Percentiles rank a stretch among this genome's conserved stretches.
These are phyloP conservation scores for Aristolochia fimbriata DNA, from an alignment of 164 flowering plant species.

Conservation along the genomic window DNA sequence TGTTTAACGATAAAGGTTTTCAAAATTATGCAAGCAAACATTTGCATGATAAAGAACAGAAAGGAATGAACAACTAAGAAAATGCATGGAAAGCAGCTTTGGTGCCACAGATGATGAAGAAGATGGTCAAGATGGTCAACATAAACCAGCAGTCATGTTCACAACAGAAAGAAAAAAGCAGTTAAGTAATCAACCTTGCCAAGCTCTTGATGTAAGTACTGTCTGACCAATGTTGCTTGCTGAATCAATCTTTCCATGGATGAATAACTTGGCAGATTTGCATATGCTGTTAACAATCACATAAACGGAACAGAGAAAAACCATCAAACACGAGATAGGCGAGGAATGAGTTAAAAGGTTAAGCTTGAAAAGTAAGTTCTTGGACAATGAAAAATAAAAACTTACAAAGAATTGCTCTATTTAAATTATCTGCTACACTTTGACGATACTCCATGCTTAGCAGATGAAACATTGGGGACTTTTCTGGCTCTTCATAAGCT, in stretches of 20 bases:
- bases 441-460: slow-evolving; percentile 71
- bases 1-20: too few relatives aligned
- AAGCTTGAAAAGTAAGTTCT: background rate
- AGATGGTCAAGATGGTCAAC: background rate
- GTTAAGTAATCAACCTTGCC: slow-evolving; percentile 45
- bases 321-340: slow-evolving; percentile 1
- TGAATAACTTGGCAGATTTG: slow-evolving; percentile 62
- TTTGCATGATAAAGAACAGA: background rate
- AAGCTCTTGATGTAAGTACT: slow-evolving; percentile 53
- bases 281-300: slow-evolving; percentile 41
- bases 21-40: background rate
- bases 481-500: slow-evolving; percentile 94
- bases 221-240: slow-evolving; percentile 69
- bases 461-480: slow-evolving; percentile 88
- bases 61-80: too few relatives aligned
- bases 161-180: slow-evolving; percentile 5
- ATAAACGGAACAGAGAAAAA: slow-evolving; percentile 1
- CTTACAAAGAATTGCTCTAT: slow-evolving; percentile 84
- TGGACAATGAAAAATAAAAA: slow-evolving; percentile 1
- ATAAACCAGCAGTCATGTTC: background rate
- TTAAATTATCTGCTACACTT: slow-evolving; percentile 69
- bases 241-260: slow-evolving; percentile 86
- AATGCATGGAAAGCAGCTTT: background rate
- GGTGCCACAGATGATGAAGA: background rate
- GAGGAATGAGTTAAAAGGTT: background rate